Percentiles rank a stretch among this genome's conserved stretches.
phyloP scores from a whole-genome alignment of 2,329 filamentous ascomycete genomes.

The Xylariomycetidae sp. region DNA sequence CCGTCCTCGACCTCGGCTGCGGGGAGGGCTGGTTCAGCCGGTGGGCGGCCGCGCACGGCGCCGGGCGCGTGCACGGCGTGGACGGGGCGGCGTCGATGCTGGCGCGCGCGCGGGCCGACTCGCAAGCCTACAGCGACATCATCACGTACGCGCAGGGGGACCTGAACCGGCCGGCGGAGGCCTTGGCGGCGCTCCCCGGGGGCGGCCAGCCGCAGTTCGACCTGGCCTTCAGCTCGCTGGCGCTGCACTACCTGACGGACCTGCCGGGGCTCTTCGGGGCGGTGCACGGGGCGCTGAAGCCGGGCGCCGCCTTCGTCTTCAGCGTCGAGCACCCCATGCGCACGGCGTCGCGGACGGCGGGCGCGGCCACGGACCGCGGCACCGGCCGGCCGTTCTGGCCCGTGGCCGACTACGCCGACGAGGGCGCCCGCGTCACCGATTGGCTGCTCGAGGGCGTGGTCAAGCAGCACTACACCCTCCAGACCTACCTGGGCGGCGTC shows the following conservation, averaged over 20 bases:
- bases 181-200: not conserved
- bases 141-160: no score
- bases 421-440: conserved; percentile 1
- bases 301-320: conserved; percentile 1
- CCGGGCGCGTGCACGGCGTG: not conserved
- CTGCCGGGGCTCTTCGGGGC: not conserved
- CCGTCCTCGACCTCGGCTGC: conserved; percentile 2
- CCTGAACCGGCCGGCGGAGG: no score
- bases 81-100: conserved; percentile 1
- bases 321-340: conserved; percentile 2
- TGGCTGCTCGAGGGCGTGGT: conserved; percentile 2
- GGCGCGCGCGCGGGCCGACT: not conserved
- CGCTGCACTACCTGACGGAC: conserved; percentile 2
- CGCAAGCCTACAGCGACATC: no score
- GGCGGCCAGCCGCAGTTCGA: not conserved
- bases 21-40: conserved; percentile 2
- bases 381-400: conserved; percentile 1
- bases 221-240: conserved; percentile 2
- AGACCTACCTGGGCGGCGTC: not conserved
- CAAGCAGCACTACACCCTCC: conserved; percentile 1
- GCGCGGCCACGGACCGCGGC: not conserved
- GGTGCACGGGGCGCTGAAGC: not conserved
- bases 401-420: not conserved
- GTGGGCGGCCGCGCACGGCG: not conserved
- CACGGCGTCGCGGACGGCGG: conserved; percentile 1